Evolutionary conservation across 2,329 filamentous ascomycete genomes (phyloP), one percentile per base, ranked within the genome.

Genomic region (Neophaeococcomyces mojaviensis): DNA sequence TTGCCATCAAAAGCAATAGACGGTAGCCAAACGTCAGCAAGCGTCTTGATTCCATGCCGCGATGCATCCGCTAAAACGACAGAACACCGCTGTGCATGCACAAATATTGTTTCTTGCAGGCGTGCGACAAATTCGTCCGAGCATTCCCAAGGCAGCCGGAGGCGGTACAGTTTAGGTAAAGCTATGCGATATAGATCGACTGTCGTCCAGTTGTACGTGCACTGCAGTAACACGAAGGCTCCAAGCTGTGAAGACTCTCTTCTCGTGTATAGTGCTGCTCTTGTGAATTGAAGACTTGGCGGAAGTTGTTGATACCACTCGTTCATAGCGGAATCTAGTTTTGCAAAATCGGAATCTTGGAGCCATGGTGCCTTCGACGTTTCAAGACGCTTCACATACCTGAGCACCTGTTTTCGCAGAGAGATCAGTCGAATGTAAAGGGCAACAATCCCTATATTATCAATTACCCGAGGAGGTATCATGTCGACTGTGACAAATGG

Each of bases 1-100:
- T 66, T 71, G 50, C 69, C 71, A 44, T 72, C 69, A 51, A 71
- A 72, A 1, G 68, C 64, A 48, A 72, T 72, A 13, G 68, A 70
- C 1, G 69, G 69, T 24, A 71, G 59, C 55, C 71, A 57, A 36
- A 66, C 69, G 37, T 73, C 70, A 0, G 68, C 68, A 19, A 73
- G 51, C 30, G 68, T 63, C 3, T 64, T 56, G 4, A 61, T 55
- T 12, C 68, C 70, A 49, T 71, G 67, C 31, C 64, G 62, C n/a
- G 68, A 61, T 1, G 66, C 65, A 32, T 69, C 64, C 4, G 39
- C 39, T 13, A 48, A n/a, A 7, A 44, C 41, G 8, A 32, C 37
- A 3, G 41, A 44, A 22, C 41, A 44, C 22, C 35, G 30, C 19
- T 37, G 46, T 10, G 42, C 33, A 24, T 39, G 32, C 13, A 48